These are phyloP conservation scores for Thuidium tamariscinum DNA, from an alignment of 225 moss, liverwort and hornwort species.

Conservation along the genomic window DNA sequence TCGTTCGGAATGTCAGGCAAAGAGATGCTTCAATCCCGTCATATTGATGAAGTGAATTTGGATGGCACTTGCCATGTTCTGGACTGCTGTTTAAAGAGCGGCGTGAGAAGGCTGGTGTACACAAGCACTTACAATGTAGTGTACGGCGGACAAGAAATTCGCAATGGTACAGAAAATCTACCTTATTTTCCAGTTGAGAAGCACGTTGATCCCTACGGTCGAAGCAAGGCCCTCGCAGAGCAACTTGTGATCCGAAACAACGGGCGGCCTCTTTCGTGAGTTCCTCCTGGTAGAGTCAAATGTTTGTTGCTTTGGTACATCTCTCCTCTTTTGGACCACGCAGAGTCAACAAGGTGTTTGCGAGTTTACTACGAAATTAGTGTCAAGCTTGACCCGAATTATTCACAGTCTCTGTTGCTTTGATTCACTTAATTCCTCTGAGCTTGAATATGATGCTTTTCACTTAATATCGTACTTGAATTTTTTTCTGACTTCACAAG, in stretches of 20 bases:
- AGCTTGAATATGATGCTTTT: background rate
- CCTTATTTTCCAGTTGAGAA: constrained; percentile 66
- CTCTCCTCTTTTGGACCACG: background rate
- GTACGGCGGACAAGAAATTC: constrained; percentile 77
- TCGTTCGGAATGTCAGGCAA: constrained; percentile 93
- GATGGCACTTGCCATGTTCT: constrained; percentile 76
- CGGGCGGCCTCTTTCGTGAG: constrained; percentile 47
- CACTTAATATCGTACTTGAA: background rate
- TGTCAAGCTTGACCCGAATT: background rate
- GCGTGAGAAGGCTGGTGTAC: constrained; percentile 69
- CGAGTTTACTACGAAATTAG: background rate
- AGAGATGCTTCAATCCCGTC: constrained; percentile 77
- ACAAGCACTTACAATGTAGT: constrained; percentile 92
- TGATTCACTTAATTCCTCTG: background rate
- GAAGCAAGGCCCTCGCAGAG: constrained; percentile 83
- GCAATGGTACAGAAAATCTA: constrained; percentile 67
- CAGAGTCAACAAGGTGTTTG: background rate
- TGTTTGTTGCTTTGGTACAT: background rate
- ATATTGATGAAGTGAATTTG: constrained; percentile 83
- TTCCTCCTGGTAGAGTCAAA: background rate
- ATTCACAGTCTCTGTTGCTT: background rate
- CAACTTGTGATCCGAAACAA: constrained; percentile 68
- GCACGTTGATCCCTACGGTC: constrained; percentile 74
- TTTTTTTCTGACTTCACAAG: background rate
- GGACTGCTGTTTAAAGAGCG: constrained; percentile 54